These are phyloP conservation scores for Bipolaris bicolor DNA, from an alignment of 2,329 filamentous ascomycete genomes.

Conservation along the genomic window DNA sequence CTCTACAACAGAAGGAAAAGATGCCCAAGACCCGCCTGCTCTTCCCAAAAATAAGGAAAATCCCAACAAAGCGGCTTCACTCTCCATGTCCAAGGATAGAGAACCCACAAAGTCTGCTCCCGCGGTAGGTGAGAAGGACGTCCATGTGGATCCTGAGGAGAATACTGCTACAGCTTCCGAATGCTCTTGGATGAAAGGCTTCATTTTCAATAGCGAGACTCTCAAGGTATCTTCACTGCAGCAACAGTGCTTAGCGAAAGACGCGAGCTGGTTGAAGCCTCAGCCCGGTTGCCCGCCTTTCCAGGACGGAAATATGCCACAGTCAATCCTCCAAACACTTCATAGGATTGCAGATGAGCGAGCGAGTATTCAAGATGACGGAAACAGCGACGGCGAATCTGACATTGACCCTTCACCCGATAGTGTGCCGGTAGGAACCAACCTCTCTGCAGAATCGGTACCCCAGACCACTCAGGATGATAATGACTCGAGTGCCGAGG, in stretches of 20 bases:
- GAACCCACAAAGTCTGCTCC: neutral
- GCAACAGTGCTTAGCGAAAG: slow-evolving; percentile 54
- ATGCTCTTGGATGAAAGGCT: slow-evolving; percentile 34
- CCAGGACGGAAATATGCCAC: slow-evolving; percentile 50
- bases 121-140: neutral
- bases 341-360: slow-evolving; percentile 26
- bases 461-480: slow-evolving; percentile 8
- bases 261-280: slow-evolving; percentile 46
- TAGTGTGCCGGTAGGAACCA: slow-evolving; percentile 2
- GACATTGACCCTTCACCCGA: slow-evolving; percentile 26
- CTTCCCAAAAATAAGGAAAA: neutral
- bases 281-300: slow-evolving; percentile 41
- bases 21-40: neutral
- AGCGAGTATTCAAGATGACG: slow-evolving; percentile 18
- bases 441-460: slow-evolving; percentile 14
- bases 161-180: neutral
- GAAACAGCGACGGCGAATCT: slow-evolving; percentile 17
- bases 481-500: slow-evolving; percentile 1
- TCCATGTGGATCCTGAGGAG: neutral
- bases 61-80: neutral
- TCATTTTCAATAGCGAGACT: slow-evolving; percentile 28
- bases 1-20: neutral
- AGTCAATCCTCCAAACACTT: slow-evolving; percentile 36
- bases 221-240: slow-evolving; percentile 56
- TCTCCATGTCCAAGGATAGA: neutral